These are phyloP conservation scores for Ophiorrhiza pumila DNA, from an alignment of 257 asterid genomes.

Conservation along the genomic window DNA sequence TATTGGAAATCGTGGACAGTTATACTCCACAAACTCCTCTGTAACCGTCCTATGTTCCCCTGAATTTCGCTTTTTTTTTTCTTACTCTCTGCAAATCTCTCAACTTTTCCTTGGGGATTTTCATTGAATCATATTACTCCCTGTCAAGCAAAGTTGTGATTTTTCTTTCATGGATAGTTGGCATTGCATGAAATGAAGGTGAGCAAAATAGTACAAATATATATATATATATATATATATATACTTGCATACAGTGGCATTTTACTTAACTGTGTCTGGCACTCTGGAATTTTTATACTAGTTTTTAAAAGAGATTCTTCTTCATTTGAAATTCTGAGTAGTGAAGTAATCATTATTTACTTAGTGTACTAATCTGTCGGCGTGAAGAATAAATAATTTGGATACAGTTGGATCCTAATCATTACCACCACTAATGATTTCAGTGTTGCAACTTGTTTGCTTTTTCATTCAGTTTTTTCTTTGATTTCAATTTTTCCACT, in stretches of 20 bases:
- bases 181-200: background rate
- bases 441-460: slow-evolving; percentile 6
- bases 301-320: slow-evolving; percentile 1
- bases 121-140: background rate
- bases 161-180: too few relatives aligned
- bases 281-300: background rate
- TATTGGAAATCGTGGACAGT: slow-evolving; percentile 12
- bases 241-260: background rate
- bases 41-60: slow-evolving; percentile 14
- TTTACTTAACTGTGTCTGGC: background rate
- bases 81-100: background rate
- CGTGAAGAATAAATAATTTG: background rate
- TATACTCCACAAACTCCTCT: slow-evolving; percentile 4
- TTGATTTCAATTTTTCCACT: background rate
- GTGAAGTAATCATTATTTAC: background rate
- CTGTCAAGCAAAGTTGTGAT: too few relatives aligned
- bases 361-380: background rate
- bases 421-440: slow-evolving; percentile 1
- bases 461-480: background rate
- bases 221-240: background rate
- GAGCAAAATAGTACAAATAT: too few relatives aligned
- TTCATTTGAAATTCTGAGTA: background rate
- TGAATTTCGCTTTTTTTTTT: slow-evolving; percentile 4
- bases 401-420: slow-evolving; percentile 5
- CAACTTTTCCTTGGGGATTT: background rate